Base-by-base conservation (phyloP, 202 grass and related monocot genomes). In the Panicum virgatum region DNA sequence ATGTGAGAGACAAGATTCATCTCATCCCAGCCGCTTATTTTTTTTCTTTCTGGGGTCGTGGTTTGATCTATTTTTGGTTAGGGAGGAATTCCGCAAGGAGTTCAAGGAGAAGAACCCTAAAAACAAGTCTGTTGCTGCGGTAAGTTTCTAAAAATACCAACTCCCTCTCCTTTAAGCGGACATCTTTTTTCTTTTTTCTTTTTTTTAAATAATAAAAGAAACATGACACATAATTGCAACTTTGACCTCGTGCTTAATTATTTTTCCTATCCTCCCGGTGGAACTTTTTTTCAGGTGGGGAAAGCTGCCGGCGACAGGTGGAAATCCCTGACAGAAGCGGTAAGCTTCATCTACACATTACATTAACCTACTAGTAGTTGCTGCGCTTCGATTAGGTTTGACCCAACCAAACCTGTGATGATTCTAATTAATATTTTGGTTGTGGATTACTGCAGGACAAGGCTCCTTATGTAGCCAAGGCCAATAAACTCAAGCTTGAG, bases 41-140 rank as follows among this genome's bases (percentile, higher is more conserved):
- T 2, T 5, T 2, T 59, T 34, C 30, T 34, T 51, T 2, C 37
- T 44, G 50, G 15, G 10, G 20, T 3, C 3, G 45, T 7, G 5
- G 26, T 80, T 43, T 50, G 38, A 80, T 69, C 29, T 69, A 77
- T 38, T 70, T 51, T 19, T 29, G 0, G 3, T 52, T 26, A 98
- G 96, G 96, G 96, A 95, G 70, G 90, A 93, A 19, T 98, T 96
- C 86, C 88, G 96, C 62, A 95, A 96, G 85, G 83, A 86, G 77
- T 98, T 93, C 80, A 96, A 96, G 83, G 92, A 98, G 91, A 96
- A 93, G 87, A 95, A 98, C 86, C 96, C 96, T 42, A 98, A 93
- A 81, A 98, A 98, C 14, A 98, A 86, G 86, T 95, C 90, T 3
- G 92, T 98, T 6, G 87, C 92, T 25, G 96, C 88, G 52, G 96